Evolutionary conservation across 2,329 filamentous ascomycete species (phyloP).

Genomic region (Tolypocladium cylindrosporum): DNA sequence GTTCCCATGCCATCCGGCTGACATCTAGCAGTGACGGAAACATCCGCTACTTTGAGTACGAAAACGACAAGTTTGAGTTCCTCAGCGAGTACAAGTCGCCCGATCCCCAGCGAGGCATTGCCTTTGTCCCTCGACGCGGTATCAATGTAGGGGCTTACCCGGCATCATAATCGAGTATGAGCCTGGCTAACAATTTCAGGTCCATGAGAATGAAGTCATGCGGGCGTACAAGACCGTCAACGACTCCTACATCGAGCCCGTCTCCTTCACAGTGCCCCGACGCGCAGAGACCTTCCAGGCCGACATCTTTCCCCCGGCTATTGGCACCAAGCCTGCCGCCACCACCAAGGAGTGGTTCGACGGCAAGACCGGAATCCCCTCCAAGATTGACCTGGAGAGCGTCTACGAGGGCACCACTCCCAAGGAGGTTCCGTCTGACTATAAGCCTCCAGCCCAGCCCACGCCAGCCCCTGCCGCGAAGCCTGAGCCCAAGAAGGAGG

Average conservation of each 20-base stretch:
- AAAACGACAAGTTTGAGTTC: constrained; percentile 98
- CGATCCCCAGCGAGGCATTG: constrained; percentile 89
- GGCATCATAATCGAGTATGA: neutral
- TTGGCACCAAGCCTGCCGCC: constrained; percentile 70
- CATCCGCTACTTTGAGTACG: constrained; percentile 97
- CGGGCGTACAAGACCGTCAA: constrained; percentile 96
- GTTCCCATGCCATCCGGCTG: neutral
- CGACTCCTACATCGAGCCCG: constrained; percentile 87
- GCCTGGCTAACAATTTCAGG: constrained; percentile 29
- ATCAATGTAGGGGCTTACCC: constrained; percentile 57
- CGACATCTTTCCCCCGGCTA: constrained; percentile 87
- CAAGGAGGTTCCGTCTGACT: constrained; percentile 63
- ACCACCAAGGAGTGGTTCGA: constrained; percentile 74
- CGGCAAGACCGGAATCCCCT: constrained; percentile 73
- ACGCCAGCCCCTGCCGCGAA: constrained; percentile 33
- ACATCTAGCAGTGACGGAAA: constrained; percentile 70
- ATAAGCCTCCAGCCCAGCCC: constrained; percentile 45
- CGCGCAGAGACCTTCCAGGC: constrained; percentile 92
- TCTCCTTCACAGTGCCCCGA: constrained; percentile 93
- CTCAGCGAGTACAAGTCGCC: constrained; percentile 94
- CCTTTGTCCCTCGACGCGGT: constrained; percentile 88
- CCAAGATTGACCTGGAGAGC: constrained; percentile 90
- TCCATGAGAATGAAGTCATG: constrained; percentile 94
- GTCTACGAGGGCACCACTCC: constrained; percentile 78
- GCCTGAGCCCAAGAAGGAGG: constrained; percentile 21